Conservation (phyloP, 1,139 yeast genomes). For the Meyerozyma elateridarum region DNA sequence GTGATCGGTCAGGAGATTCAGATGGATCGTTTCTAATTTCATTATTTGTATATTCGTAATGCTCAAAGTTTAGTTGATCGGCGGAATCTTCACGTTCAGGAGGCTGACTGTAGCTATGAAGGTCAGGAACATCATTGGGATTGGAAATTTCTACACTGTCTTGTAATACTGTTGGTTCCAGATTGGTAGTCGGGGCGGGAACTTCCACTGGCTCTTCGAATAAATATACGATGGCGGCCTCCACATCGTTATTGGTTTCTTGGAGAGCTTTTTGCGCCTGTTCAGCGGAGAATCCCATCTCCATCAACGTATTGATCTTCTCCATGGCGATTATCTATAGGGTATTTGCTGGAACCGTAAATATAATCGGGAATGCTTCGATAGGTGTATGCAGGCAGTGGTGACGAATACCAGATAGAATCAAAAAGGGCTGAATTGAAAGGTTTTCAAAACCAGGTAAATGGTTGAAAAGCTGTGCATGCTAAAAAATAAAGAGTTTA, state of each 20-base stretch:
- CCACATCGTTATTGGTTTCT: conserved; percentile 12
- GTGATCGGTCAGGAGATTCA: conserved; percentile 1
- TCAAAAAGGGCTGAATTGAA: too few species aligned
- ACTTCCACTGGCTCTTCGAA: conserved; percentile 11
- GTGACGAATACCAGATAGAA: too few species aligned
- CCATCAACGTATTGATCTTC: conserved; percentile 1
- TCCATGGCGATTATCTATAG: conserved; percentile 2
- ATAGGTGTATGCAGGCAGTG: too few species aligned
- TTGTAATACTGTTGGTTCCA: not conserved
- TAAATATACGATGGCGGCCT: conserved; percentile 14
- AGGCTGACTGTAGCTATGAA: not conserved
- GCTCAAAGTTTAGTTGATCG: conserved; percentile 15
- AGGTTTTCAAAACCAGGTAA: too few species aligned
- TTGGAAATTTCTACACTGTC: conserved; percentile 8
- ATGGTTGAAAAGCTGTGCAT: too few species aligned
- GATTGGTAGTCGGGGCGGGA: not conserved
- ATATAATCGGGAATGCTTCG: too few species aligned
- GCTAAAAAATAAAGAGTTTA: too few species aligned
- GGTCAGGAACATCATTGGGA: conserved; percentile 8
- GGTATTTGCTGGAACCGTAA: too few species aligned
- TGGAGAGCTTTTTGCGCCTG: conserved; percentile 14
- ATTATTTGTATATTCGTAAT: conserved; percentile 4
- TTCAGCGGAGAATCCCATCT: conserved; percentile 13
- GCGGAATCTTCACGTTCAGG: conserved; percentile 14
- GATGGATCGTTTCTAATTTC: conserved; percentile 1